Conservation (phyloP, 108 stramenopile genomes). For the Nitzschia sp. region DNA sequence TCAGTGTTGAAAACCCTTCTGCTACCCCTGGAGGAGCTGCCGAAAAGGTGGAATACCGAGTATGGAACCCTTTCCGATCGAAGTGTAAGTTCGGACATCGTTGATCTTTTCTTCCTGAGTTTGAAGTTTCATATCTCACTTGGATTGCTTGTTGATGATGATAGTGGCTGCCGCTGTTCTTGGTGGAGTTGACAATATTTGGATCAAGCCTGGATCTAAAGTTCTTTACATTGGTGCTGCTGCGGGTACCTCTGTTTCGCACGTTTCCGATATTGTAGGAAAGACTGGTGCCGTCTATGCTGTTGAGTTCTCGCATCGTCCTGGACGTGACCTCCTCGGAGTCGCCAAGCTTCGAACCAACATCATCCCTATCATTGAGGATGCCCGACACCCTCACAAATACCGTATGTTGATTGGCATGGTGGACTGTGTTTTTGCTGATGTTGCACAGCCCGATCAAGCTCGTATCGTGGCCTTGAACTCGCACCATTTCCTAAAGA, state of each 20-base stretch:
- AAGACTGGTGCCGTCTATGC: slow-evolving; percentile 97
- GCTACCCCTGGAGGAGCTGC: slow-evolving; percentile 76
- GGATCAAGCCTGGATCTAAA: slow-evolving; percentile 95
- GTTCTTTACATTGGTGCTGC: slow-evolving; percentile 99
- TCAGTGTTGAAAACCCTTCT: slow-evolving; percentile 86
- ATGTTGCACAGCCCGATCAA: slow-evolving; percentile 99
- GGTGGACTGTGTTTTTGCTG: slow-evolving; percentile 99
- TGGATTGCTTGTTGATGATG: neutral
- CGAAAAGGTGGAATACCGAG: slow-evolving; percentile 98
- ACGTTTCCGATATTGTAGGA: slow-evolving; percentile 99
- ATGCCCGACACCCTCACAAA: slow-evolving; percentile 99
- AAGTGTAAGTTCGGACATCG: slow-evolving; percentile 72
- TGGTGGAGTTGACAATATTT: slow-evolving; percentile 97
- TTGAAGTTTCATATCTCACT: neutral
- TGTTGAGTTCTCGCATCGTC: slow-evolving; percentile 99
- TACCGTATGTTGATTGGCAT: slow-evolving; percentile 99
- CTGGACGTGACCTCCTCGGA: slow-evolving; percentile 97
- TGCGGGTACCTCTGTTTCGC: slow-evolving; percentile 98
- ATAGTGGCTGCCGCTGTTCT: slow-evolving; percentile 96
- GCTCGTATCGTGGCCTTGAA: slow-evolving; percentile 99
- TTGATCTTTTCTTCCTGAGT: neutral
- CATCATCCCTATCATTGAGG: slow-evolving; percentile 99
- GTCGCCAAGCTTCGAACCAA: slow-evolving; percentile 98
- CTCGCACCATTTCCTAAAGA: slow-evolving; percentile 98
- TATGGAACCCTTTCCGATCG: slow-evolving; percentile 99